Evolutionary conservation across 2,329 filamentous ascomycete species (phyloP), one percentile per base, ranked within the genome.

Genomic region (Parastagonospora avenae): DNA sequence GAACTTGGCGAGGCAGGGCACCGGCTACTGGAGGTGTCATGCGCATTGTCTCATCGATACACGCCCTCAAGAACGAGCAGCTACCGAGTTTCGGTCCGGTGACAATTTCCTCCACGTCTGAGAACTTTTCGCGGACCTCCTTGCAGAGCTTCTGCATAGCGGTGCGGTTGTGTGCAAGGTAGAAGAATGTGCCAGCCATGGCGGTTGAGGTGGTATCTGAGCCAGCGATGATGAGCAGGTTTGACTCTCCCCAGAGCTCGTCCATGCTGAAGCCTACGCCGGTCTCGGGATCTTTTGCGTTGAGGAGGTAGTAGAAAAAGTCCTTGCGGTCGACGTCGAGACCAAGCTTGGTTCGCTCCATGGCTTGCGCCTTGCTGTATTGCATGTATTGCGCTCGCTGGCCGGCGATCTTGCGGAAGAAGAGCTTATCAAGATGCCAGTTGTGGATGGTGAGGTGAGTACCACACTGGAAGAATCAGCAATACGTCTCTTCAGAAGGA

Each of bases 231-330:
- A 82, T 81, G 19, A 82, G 59, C 2, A 79, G 67, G 46, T 79
- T 77, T 31, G 75, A 78, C 57, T 82, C 80, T 54, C 74, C 76
- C 72, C 77, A 79, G 16, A 82, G 58, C 58, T 82, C 79, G 44
- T 74, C 68, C 65, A 73, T 68, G 56, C 70, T 70, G 67, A 79
- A 74, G 43, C 77, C 71, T 29, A 74, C 62, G 51, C 76, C 72
- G 12, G 77, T 77, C 54, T 79, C 70, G 1, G 76, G 74, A 60
- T 82, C 74, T 60, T 76, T 75, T 44, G 79, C 75, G 48, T 78
- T 71, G 39, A 78, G 64, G 4, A 79, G 71, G 68, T 82, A 70
- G 64, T 78, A 74, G 66, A 79, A 77, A 60, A 81, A 78, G 59
- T 80, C 79, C 43, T 77, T 77, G 15, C 73, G 64, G 37, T 73